These are phyloP conservation scores for Austroboletus niveus DNA, from an alignment of 1,284 basidiomycete species.

Conservation along the genomic window DNA sequence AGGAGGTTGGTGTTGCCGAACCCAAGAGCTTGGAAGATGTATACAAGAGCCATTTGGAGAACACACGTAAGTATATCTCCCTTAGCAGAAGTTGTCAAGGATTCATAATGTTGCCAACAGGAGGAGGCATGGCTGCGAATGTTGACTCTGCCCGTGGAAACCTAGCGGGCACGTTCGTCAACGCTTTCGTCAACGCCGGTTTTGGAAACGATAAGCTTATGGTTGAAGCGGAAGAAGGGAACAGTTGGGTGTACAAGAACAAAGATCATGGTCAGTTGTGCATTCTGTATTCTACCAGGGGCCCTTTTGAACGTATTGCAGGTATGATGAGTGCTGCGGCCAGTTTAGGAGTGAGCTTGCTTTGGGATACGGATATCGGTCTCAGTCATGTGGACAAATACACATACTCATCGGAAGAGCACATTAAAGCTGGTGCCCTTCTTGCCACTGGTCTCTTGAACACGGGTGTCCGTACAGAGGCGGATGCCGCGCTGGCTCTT, in stretches of 20 bases:
- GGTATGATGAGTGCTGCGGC: slow-evolving; percentile 98
- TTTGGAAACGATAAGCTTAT: slow-evolving; percentile 99
- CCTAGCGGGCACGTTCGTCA: slow-evolving; percentile 96
- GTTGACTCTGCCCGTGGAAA: slow-evolving; percentile 96
- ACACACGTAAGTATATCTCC: slow-evolving; percentile 57
- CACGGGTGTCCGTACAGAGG: slow-evolving; percentile 87
- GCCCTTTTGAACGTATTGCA: slow-evolving; percentile 27
- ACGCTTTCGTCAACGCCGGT: slow-evolving; percentile 98
- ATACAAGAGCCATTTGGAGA: slow-evolving; percentile 96
- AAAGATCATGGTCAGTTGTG: slow-evolving; percentile 83
- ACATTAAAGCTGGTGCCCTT: slow-evolving; percentile 97
- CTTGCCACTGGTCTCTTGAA: slow-evolving; percentile 95
- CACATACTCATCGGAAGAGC: slow-evolving; percentile 93
- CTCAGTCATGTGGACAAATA: slow-evolving; percentile 97
- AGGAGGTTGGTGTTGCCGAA: slow-evolving; percentile 90
- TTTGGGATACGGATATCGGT: slow-evolving; percentile 97
- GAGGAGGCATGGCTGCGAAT: slow-evolving; percentile 61
- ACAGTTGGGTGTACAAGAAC: slow-evolving; percentile 99
- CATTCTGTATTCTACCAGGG: neutral
- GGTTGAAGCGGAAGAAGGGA: slow-evolving; percentile 94
- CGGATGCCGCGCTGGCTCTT: slow-evolving; percentile 91
- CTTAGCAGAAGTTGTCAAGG: neutral
- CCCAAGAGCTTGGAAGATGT: slow-evolving; percentile 95
- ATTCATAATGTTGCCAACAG: slow-evolving; percentile 33
- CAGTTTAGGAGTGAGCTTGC: slow-evolving; percentile 86